Base-by-base conservation (phyloP, 2,329 filamentous ascomycete genomes). In the Trichoderma aggressivum region DNA sequence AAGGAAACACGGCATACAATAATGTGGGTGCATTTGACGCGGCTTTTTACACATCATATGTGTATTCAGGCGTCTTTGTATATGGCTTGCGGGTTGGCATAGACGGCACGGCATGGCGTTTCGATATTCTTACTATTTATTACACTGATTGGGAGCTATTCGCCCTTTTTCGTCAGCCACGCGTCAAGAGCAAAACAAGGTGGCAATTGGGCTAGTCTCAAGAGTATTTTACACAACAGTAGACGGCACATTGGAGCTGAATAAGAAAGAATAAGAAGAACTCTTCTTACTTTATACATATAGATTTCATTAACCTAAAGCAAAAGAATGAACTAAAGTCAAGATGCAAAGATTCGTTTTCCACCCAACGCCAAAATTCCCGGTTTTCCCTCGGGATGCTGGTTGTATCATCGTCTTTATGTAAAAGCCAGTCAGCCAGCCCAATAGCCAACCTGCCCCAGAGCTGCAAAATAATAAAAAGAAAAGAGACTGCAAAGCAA, bases 241-340 rank as follows among this genome's bases (percentile, higher is more conserved):
- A 39, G 8, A 61, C 14, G 8, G 18, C 28, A 32, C 55, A 28
- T 34, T 55, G 32, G 2, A 28, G 7, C 21, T 16, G 5, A 7
- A n/a, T n/a, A 7, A 14, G 11, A 39, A 26, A 39, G 18, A 18
- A 34, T 28, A 34, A 59, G 24, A 55, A 64, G 26, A 11, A 60
- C 34, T 14, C 18, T 18, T 18, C 32, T 76, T 75, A 72, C 76
- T 76, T 65, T 73, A 71, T 74, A 75, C 72, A 60, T 68, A 34
- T 39, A 36, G 18, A 24, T 16, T 26, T 36, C 36, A 68, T 30
- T 76, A n/a, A 76, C 73, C 74, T 73, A 76, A 76, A 72, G 72
- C 74, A 70, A 73, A 62, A 43, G 11, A 62, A 26, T 24, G 21
- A 43, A 26, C 7, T 16, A 24, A 39, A 62, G 39, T 26, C 18